Conservation (phyloP, 2,329 filamentous ascomycete species). For the Colletotrichum aenigma region DNA sequence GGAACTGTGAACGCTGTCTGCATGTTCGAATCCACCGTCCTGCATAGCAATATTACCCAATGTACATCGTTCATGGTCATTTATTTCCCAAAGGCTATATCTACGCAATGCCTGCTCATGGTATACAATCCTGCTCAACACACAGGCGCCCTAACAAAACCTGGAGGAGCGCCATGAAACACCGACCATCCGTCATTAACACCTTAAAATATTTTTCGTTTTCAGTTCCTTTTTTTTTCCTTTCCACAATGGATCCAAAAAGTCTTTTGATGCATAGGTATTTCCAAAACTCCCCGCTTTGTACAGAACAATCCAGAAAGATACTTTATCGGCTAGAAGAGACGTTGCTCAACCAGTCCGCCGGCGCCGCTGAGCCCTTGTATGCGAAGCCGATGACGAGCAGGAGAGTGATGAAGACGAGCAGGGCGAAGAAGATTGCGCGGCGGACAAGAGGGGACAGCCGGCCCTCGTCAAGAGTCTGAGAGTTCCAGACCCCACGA, state of each 20-base stretch:
- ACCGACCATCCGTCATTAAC: background rate
- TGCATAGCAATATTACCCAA: background rate
- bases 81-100: background rate
- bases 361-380: conserved; percentile 1
- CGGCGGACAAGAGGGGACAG: conserved; percentile 26
- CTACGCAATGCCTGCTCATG: background rate
- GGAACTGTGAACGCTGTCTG: background rate
- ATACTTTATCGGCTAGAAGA: background rate
- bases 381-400: conserved; percentile 23
- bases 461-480: conserved; percentile 22
- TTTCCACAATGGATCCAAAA: background rate
- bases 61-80: background rate
- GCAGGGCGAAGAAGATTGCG: conserved; percentile 18
- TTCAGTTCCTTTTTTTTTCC: background rate
- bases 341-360: conserved; percentile 8
- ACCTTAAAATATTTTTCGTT: background rate
- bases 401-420: conserved; percentile 21
- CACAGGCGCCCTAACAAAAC: background rate
- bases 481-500: conserved; percentile 19
- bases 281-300: background rate
- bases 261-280: background rate
- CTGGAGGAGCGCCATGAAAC: background rate
- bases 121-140: background rate
- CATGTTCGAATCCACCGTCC: background rate
- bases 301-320: background rate